phyloP scores from a whole-genome alignment of 2,329 filamentous ascomycete species.

The Pseudogymnoascus sp. region DNA sequence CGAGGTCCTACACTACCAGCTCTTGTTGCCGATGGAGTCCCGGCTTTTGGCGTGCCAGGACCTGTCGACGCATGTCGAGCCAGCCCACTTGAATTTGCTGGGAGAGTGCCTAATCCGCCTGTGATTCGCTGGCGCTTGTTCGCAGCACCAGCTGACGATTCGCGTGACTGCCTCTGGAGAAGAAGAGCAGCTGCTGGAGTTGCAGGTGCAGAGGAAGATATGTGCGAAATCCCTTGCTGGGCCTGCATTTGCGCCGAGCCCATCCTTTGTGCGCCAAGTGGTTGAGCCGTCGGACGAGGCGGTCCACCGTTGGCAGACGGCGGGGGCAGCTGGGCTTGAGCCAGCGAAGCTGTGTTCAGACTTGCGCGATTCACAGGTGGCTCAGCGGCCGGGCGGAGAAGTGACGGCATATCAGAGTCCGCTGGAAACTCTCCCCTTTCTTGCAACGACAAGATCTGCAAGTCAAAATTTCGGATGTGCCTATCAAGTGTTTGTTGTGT shows the following conservation, averaged over 20 bases:
- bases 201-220: conserved; percentile 48
- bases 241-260: conserved; percentile 17
- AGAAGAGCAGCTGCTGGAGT: conserved; percentile 57
- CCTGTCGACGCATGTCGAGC: conserved; percentile 58
- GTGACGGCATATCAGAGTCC: conserved; percentile 55
- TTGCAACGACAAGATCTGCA: conserved; percentile 55
- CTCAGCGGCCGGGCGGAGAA: conserved; percentile 52
- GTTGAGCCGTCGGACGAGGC: conserved; percentile 23
- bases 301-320: conserved; percentile 23
- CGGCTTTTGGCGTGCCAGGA: conserved; percentile 54
- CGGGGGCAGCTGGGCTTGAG: conserved; percentile 21
- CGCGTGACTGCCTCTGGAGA: conserved; percentile 49
- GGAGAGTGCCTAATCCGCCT: conserved; percentile 40
- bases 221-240: conserved; percentile 20
- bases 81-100: conserved; percentile 50
- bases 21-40: conserved; percentile 31
- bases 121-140: conserved; percentile 45
- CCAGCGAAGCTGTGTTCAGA: conserved; percentile 19
- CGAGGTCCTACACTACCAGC: conserved; percentile 58
- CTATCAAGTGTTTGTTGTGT: conserved; percentile 54
- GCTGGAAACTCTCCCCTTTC: conserved; percentile 47
- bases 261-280: conserved; percentile 19
- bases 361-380: conserved; percentile 25
- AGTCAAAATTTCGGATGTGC: conserved; percentile 56
- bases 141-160: conserved; percentile 54